Base-by-base conservation (phyloP, 306 rosid genomes). In the Citrullus mucosospermus region DNA sequence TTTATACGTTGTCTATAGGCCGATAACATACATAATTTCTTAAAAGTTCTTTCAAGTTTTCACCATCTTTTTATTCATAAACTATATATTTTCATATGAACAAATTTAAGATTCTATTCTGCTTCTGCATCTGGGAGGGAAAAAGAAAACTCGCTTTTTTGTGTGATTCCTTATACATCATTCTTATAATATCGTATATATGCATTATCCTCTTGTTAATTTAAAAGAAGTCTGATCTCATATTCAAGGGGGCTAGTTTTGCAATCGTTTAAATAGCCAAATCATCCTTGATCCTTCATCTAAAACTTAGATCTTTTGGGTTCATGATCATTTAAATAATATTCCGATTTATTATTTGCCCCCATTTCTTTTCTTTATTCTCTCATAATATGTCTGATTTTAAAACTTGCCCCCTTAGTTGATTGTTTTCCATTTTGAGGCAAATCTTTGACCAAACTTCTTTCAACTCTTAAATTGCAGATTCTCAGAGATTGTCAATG, bases 381-480 rank as follows among this genome's bases (percentile, higher is more conserved):
- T 36, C 39, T 36, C 39, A 36, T 5, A 36, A 36, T 4, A 36
- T 36, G 6, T 36, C 39, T 36, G 39, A 36, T 36, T 36, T 4
- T 36, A 36, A 36, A 36, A 36, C 39, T 36, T 36, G 0, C 6
- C 39, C 39, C 6, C 39, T 36, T 36, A 36, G 39, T 36, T 36
- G 6, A 36, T 36, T 36, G 39, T 36, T 36, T 4, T 36, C 39
- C 39, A 36, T 36, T 36, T 36, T 36, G 39, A 36, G 39, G 39
- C 39, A 36, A 9, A 43, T 65, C 30, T 66, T 58, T 78, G 50
- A 72, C 54, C 25, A 18, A 51, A 66, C n/a, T 38, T 54, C 60
- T 43, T 59, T 78, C 16, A 82, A 48, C 77, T 82, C 61, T 15
- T 72, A 82, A 44, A 41, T 66, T 65, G 70, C 85, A 74, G 85